Base-by-base conservation (phyloP, 768 basidiomycete genomes). In the Mycena maculata region DNA sequence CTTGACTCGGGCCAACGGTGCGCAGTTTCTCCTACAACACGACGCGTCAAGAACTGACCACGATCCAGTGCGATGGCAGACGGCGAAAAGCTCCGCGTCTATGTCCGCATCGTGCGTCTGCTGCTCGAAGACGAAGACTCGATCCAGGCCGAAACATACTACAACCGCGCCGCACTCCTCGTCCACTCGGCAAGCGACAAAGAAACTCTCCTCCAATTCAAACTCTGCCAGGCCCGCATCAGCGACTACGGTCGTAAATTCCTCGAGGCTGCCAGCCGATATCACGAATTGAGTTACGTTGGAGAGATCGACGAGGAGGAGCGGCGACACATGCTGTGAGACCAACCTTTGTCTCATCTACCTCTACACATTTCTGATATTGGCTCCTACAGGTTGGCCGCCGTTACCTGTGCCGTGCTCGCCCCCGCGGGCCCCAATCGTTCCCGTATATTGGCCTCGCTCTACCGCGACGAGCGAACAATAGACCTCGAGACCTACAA, bases 391-490 rank as follows among this genome's bases (percentile, higher is more conserved):
- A 97, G 95, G 39, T 84, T 90, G 58, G 93, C 96, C 39, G 96
- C 98, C 12, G 95, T 98, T 36, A 96, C 94, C 1, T 98, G 97
- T 76, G 96, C 95, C 22, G 95, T 99, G 63, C 88, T 99, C 18
- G 98, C 96, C 13, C 97, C 98, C 16, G 96, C 98, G 48, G 98
- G 98, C 0, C 98, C 98, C 10, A 95, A 95, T 76, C 91, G 98
- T 39, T 98, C 96, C 42, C 90, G 98, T 33, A 86, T 98, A 16
- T 87, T 99, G 60, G 94, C 96, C 10, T 91, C 97, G 28, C 85
- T 99, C 52, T 96, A 94, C 76, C 88, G 98, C 52, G 98, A 99
- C 76, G 98, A 99, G 75, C 90, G 98, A 41, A 90, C 94, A 0
- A 74, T 84, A 28, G 88, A 93, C 25, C 88, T 97, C 4, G 86